phyloP scores from a whole-genome alignment of 805 yeast genomes.

The Isabelozyma gotoi region DNA sequence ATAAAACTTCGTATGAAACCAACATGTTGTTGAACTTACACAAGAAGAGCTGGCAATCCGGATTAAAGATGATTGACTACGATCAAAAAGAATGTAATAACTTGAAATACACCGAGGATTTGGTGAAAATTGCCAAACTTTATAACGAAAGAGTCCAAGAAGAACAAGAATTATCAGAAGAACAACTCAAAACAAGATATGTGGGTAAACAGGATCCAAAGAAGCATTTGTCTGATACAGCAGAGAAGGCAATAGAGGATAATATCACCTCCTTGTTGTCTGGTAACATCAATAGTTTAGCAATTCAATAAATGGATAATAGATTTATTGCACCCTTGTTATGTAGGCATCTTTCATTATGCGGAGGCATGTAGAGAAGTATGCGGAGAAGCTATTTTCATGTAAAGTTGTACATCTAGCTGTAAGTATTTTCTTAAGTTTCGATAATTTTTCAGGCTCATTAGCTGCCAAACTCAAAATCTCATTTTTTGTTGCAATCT shows the following conservation, averaged over 20 bases:
- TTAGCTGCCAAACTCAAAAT: background rate
- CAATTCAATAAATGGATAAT: conserved; percentile 61
- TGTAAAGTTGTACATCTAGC: too few species aligned
- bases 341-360: too few species aligned
- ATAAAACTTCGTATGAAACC: conserved; percentile 88
- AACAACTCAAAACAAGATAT: conserved; percentile 89
- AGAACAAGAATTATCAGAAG: conserved; percentile 85
- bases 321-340: too few species aligned
- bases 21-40: conserved; percentile 92
- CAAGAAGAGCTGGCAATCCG: conserved; percentile 94
- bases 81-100: conserved; percentile 75
- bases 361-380: too few species aligned
- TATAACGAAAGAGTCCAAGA: conserved; percentile 90
- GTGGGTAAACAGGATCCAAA: conserved; percentile 99
- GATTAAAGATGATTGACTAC: conserved; percentile 76
- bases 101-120: conserved; percentile 64
- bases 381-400: too few species aligned
- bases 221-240: conserved; percentile 90
- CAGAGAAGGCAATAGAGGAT: conserved; percentile 82
- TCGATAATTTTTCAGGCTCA: background rate
- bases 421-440: too few species aligned
- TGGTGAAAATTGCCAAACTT: conserved; percentile 88
- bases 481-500: too few species aligned
- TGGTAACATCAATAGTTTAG: conserved; percentile 85
- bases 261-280: conserved; percentile 86